Evolutionary conservation across 352 stramenopile species (phyloP).

Genomic region (Pelagophyceae sp.): DNA sequence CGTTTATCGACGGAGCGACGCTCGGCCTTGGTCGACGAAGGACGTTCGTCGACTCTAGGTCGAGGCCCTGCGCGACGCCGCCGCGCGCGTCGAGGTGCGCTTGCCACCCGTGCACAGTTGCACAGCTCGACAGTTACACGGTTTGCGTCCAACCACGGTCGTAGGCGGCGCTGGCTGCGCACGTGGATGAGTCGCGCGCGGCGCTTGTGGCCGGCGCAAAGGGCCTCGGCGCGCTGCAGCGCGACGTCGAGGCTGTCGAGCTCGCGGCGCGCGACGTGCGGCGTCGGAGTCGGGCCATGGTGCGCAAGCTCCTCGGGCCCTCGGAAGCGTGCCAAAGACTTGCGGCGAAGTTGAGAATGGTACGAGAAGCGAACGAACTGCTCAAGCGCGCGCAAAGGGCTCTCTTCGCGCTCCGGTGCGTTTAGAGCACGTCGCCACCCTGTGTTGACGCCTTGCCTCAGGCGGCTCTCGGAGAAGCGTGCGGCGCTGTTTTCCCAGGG

Average conservation of each 20-base stretch:
- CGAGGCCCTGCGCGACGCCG: not conserved
- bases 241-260: conserved; percentile 17
- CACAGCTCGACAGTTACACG: no score
- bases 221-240: not conserved
- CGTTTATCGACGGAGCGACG: no score
- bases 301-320: not conserved
- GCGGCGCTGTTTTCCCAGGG: not conserved
- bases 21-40: no score
- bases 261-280: not conserved
- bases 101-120: no score
- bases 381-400: not conserved
- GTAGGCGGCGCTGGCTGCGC: not conserved
- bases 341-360: not conserved
- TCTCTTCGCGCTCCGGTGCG: not conserved
- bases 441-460: no score
- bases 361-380: conserved; percentile 3
- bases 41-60: no score
- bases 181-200: not conserved
- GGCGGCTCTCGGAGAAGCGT: not conserved
- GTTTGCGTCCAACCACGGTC: no score
- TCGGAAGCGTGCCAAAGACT: not conserved
- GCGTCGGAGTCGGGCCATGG: not conserved
- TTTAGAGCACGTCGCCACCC: no score
- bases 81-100: not conserved
- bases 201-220: not conserved